Percentiles rank a stretch among this genome's conserved stretches.
Conservation (phyloP, 257 asterid genomes). For the Dorcoceras hygrometricum region DNA sequence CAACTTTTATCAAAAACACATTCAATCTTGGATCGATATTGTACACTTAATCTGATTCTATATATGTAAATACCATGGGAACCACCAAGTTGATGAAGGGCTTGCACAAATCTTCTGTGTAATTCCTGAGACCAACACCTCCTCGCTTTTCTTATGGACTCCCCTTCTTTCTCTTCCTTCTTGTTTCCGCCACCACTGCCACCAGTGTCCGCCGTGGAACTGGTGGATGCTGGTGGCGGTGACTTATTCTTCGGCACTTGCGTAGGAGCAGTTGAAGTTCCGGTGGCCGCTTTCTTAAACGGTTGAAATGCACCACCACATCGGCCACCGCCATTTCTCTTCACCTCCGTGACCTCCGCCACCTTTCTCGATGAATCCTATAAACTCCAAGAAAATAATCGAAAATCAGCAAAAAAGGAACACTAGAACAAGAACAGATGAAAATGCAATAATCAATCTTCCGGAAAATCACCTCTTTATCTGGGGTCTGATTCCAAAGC, state of each 20-base stretch:
- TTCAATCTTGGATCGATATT: background rate
- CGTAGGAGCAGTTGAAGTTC: background rate
- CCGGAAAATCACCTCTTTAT: conserved; percentile 43
- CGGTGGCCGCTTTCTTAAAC: conserved; percentile 36
- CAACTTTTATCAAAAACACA: background rate
- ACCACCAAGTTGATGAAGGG: conserved; percentile 3
- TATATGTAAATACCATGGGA: background rate
- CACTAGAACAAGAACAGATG: no score
- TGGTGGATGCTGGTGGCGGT: conserved; percentile 30
- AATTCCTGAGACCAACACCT: background rate
- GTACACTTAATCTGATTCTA: background rate
- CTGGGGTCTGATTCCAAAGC: conserved; percentile 73
- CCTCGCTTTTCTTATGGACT: background rate
- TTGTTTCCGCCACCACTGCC: conserved; percentile 16
- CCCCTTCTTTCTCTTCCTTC: background rate
- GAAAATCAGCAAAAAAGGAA: conserved; percentile 7
- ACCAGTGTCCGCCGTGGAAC: conserved; percentile 44
- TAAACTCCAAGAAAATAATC: conserved; percentile 12
- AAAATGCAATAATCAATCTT: background rate
- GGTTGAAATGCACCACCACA: conserved; percentile 58
- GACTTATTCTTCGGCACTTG: background rate
- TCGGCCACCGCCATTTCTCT: conserved; percentile 39
- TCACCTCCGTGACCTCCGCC: conserved; percentile 39
- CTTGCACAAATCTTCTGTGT: background rate
- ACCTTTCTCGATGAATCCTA: conserved; percentile 42